Base-by-base conservation (phyloP, 371 early-diverging fungal species). In the Mortierella sp. region DNA sequence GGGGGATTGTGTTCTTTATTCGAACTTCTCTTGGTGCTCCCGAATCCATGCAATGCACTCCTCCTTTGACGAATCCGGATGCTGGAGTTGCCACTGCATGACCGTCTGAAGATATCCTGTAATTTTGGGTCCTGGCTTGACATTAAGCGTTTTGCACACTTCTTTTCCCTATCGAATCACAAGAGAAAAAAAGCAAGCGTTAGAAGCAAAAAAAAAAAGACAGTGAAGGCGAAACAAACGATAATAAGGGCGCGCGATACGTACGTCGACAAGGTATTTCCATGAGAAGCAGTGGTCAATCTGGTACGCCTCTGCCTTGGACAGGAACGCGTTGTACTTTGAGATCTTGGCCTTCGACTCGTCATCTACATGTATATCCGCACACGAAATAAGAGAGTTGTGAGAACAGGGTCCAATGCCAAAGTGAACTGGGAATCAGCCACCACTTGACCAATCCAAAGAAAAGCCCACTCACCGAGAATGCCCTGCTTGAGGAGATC, bases 11-110 rank as follows among this genome's bases (percentile, higher is more conserved):
- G 26, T 57, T 4, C 11, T 37, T 48, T 72, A 73, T 69, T 40
- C 2, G 37, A 78, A 78, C 34, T 50, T 53, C 13, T 73, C 26
- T 9, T n/a, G 57, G 53, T 81, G 76, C 19, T 61, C 71, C 28
- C 57, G 46, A 26, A 83, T 72, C 83, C 83, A 83, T n/a, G 53
- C 70, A 53, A 61, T 46, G 48, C 83, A 83, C 3, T 79, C 77
- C 10, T 79, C 77, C 46, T 79, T 83, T 5, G 83, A 71, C 5
- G 67, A 53, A 5, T 69, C n/a, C 0, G 83, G 83, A 44, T 83
- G 67, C 26, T 71, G 59, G 26, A 82, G 76, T 57, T 78, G 82
- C 82, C 82, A 82, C 5, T n/a, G 67, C 78, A 78, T 78, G 37
- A 82, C 48, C 1, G 3, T 37, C 5, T 74, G 75, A 24, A 74